phyloP scores from a whole-genome alignment of 2,329 filamentous ascomycete species.

The Penicillium janthinellum region DNA sequence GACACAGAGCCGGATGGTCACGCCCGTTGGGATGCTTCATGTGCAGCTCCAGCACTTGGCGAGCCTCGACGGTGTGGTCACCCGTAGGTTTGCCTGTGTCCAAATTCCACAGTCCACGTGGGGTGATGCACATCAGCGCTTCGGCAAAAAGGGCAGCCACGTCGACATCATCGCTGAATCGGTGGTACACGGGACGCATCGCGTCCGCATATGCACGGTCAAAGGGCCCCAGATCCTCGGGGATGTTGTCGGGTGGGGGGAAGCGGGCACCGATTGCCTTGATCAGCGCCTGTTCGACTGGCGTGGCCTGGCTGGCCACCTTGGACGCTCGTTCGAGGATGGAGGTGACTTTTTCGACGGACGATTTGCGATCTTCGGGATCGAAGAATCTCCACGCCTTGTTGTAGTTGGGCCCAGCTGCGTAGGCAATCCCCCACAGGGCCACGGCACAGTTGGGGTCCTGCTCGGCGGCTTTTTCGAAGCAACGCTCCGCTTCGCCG shows the following conservation, averaged over 20 bases:
- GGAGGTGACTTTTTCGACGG: conserved; percentile 49
- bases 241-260: conserved; percentile 50
- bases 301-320: conserved; percentile 39
- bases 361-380: conserved; percentile 54
- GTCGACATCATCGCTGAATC: conserved; percentile 59
- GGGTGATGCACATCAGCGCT: conserved; percentile 64
- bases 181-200: conserved; percentile 57
- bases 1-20: conserved; percentile 68
- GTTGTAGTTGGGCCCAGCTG: conserved; percentile 73
- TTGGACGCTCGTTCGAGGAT: conserved; percentile 48
- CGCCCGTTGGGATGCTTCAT: conserved; percentile 50
- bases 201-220: conserved; percentile 62
- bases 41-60: conserved; percentile 58
- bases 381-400: conserved; percentile 74
- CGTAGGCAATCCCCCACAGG: conserved; percentile 54
- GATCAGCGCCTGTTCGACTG: conserved; percentile 64
- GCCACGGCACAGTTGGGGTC: conserved; percentile 38
- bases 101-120: conserved; percentile 64
- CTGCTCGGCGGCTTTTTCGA: conserved; percentile 27
- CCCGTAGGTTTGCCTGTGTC: conserved; percentile 58
- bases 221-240: conserved; percentile 53
- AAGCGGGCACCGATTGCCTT: conserved; percentile 63
- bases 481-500: conserved; percentile 35
- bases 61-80: conserved; percentile 59
- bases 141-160: conserved; percentile 64